These are phyloP conservation scores for Ceratobasidium sp. DNA, from an alignment of 1,284 basidiomycete species.

Conservation along the genomic window DNA sequence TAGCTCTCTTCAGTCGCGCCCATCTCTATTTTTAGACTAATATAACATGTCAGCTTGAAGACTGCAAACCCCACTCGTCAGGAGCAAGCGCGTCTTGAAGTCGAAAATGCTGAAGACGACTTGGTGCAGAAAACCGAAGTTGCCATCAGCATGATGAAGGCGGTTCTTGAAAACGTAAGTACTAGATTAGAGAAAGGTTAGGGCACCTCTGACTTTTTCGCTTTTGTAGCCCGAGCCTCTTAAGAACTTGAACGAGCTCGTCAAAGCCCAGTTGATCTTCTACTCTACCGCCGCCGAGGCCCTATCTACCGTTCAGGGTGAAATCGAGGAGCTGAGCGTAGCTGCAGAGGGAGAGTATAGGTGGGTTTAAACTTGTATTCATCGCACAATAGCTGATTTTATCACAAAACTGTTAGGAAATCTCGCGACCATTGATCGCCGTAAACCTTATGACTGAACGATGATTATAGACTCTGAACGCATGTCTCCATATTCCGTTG, in stretches of 20 bases:
- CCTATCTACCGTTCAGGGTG: constrained; percentile 81
- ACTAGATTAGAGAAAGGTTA: not conserved
- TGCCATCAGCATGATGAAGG: constrained; percentile 98
- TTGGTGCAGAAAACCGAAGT: constrained; percentile 98
- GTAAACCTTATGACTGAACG: not conserved
- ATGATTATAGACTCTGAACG: constrained; percentile 17
- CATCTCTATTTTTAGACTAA: not conserved
- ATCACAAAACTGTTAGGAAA: constrained; percentile 14
- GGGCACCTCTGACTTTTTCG: constrained; percentile 10
- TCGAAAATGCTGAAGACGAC: constrained; percentile 95
- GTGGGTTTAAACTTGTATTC: constrained; percentile 54
- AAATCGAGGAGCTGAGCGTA: constrained; percentile 89
- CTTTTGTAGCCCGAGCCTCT: constrained; percentile 85
- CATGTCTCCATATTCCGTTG: not conserved
- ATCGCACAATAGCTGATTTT: not conserved
- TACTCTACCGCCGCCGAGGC: constrained; percentile 88
- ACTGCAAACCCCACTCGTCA: constrained; percentile 76
- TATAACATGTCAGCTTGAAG: constrained; percentile 69
- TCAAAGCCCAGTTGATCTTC: constrained; percentile 90
- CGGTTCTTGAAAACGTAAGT: constrained; percentile 92
- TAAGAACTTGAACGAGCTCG: constrained; percentile 91
- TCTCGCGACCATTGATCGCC: constrained; percentile 33
- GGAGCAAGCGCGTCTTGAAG: constrained; percentile 85
- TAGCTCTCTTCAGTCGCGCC: constrained; percentile 35
- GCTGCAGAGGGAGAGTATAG: constrained; percentile 94